phyloP scores from a whole-genome alignment of 1,284 basidiomycete genomes.

The Flammula alnicola region DNA sequence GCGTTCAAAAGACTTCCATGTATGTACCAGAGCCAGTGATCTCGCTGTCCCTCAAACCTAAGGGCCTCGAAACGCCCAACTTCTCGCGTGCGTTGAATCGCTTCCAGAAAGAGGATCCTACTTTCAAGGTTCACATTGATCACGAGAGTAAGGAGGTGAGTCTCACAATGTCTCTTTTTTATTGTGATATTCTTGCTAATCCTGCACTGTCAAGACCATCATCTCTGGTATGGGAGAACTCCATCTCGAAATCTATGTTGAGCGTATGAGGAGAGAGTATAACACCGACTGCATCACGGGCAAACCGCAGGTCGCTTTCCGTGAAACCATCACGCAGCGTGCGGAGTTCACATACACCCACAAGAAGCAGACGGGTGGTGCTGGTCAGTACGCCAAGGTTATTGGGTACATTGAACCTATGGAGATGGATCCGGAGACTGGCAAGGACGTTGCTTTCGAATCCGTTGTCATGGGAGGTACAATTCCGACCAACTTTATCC shows the following conservation, averaged over 20 bases:
- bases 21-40: conserved; percentile 99
- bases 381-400: conserved; percentile 96
- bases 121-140: conserved; percentile 97
- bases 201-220: conserved; percentile 75
- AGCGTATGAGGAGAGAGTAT: conserved; percentile 98
- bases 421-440: conserved; percentile 72
- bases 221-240: conserved; percentile 99
- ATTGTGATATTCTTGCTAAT: conserved; percentile 34
- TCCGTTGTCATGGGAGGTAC: conserved; percentile 92
- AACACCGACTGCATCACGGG: conserved; percentile 93
- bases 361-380: conserved; percentile 98
- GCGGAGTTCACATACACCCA: conserved; percentile 92
- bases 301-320: conserved; percentile 96
- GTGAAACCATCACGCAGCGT: conserved; percentile 88
- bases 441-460: conserved; percentile 89
- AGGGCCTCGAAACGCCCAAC: conserved; percentile 92
- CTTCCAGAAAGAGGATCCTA: conserved; percentile 99
- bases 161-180: background rate
- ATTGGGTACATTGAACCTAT: conserved; percentile 94
- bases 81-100: conserved; percentile 97
- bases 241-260: conserved; percentile 99
- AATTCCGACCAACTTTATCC: conserved; percentile 91
- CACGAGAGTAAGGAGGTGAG: conserved; percentile 88
- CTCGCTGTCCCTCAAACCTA: conserved; percentile 91
- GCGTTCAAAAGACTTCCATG: conserved; percentile 83